Evolutionary conservation across 1,284 basidiomycete genomes (phyloP), one percentile per base, ranked within the genome.

Genomic region (Dichomitus squalens): DNA sequence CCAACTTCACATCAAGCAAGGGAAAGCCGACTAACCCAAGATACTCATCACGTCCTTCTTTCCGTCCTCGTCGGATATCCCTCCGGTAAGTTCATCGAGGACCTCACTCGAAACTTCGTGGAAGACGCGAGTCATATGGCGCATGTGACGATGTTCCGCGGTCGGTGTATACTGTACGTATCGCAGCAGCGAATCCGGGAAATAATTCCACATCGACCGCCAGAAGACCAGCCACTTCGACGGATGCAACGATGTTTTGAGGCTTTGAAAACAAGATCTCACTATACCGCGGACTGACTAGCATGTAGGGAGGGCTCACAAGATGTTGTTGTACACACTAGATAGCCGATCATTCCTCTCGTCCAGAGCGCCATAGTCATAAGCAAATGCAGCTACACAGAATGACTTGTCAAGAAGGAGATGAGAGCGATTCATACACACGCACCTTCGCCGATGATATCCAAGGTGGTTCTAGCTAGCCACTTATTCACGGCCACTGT

Each of bases 41-140:
- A 79, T 66, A 52, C 71, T 79, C 64, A 81, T 70, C 18, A 79
- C 59, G 57, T 80, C 80, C 49, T 61, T 64, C 23, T 55, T 33
- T 53, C 48, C 23, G 50, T 48, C 57, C 21, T 64, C 63, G 27
- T 64, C 54, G 44, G 47, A 49, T 2, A 43, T 38, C 11, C 49
- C 47, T 12, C 43, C 25, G 1, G 25, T 35, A 40, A 68, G 44
- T 52, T 65, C 53, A 20, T 63, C 49, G 31, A 72, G 54, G 31
- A 71, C 52, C 2, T 58, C 46, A 38, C 53, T 59, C 3, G 68
- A 68, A 2, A 68, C 60, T 5, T 43, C 38, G 21, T 61, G 51
- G 23, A 70, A 57, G 33, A 64, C 53, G 5, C 56, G 20, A 33
- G 64, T 50, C 49, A 63, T 71, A n/a, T 52, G 36, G 14, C 64